Evolutionary conservation across 2,329 filamentous ascomycete species (phyloP), one percentile per base, ranked within the genome.

Genomic region (Cercospora zeae-maydis): DNA sequence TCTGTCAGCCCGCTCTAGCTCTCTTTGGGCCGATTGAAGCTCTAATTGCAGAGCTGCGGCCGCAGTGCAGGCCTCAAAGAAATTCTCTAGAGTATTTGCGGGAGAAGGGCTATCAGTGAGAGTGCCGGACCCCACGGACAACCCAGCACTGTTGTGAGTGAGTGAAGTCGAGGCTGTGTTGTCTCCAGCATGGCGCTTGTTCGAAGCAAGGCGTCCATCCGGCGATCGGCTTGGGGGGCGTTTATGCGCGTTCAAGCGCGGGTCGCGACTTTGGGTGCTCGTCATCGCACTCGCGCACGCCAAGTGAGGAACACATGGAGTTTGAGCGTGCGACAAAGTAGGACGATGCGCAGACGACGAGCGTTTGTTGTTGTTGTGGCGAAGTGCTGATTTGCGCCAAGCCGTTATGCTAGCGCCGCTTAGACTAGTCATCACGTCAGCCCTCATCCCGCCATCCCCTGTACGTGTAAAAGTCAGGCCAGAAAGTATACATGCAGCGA

Each of bases 201-300:
- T 42, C 10, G 51, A 42, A 16, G 47, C 37, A 33, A 36, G 39
- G 34, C 34, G 39, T 51, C 58, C 49, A 24, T 61, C 58, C 9
- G 58, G 58, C 24, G 58, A 61, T 16, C 51, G 58, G 53, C 58
- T 61, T n/a, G 49, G 21, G 2, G 34, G 34, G 13, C 58, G 49
- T 31, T 61, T 61, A n/a, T 37, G 21, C 27, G 39, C 13, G 27
- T 56, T 54, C 7, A 47, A 24, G 13, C 58, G 58, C 16, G 51
- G 51, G 9, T 61, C 58, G 49, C 47, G 58, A 47, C 19, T 37
- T 14, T 36, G 24, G 16, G 31, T 51, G 42, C 57, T 59, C 31
- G 57, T 31, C 57, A 59, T 59, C 5, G 27, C 47, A 52, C 24
- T 52, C 24, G 7, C 47, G 27, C 47, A 31, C 27, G 47, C 27